Percentiles rank a stretch among this genome's conserved stretches.
phyloP scores from a whole-genome alignment of 2,329 filamentous ascomycete species.

The Colletotrichum cordylinicola region DNA sequence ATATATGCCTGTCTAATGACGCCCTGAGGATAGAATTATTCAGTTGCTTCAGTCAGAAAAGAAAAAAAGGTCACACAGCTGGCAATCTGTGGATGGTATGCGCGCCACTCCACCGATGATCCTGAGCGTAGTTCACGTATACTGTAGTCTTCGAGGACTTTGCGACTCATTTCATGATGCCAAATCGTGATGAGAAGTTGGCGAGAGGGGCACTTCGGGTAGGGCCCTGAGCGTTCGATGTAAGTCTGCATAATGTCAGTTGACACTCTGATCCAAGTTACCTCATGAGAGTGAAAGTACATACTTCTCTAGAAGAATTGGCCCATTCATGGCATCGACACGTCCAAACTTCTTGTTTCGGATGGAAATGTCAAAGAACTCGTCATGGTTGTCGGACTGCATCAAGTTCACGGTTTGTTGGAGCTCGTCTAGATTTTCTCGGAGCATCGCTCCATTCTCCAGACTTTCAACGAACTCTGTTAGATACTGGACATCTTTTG shows the following conservation, averaged over 20 bases:
- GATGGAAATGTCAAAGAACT: slow-evolving; percentile 92
- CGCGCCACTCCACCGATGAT: neutral
- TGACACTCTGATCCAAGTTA: neutral
- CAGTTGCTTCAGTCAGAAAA: neutral
- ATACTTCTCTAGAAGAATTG: slow-evolving; percentile 89
- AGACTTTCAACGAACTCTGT: slow-evolving; percentile 86
- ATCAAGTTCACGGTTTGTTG: slow-evolving; percentile 92
- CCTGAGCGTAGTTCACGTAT: neutral
- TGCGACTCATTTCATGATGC: slow-evolving; percentile 57
- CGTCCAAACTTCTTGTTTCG: slow-evolving; percentile 93
- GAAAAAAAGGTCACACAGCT: neutral
- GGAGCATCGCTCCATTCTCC: slow-evolving; percentile 82
- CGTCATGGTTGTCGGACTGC: slow-evolving; percentile 88
- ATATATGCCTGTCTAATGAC: neutral
- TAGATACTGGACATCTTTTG: slow-evolving; percentile 84
- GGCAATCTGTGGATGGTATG: neutral
- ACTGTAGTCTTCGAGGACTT: neutral
- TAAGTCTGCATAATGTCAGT: slow-evolving; percentile 58
- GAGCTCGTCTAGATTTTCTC: slow-evolving; percentile 89
- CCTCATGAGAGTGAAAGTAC: slow-evolving; percentile 24
- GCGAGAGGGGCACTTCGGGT: slow-evolving; percentile 68
- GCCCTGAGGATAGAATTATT: neutral
- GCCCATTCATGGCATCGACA: slow-evolving; percentile 90
- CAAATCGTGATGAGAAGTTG: slow-evolving; percentile 78
- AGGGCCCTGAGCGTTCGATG: slow-evolving; percentile 64